Evolutionary conservation across 768 basidiomycete genomes (phyloP), one percentile per base, ranked within the genome.

Genomic region (Rhizopogon roseolus): DNA sequence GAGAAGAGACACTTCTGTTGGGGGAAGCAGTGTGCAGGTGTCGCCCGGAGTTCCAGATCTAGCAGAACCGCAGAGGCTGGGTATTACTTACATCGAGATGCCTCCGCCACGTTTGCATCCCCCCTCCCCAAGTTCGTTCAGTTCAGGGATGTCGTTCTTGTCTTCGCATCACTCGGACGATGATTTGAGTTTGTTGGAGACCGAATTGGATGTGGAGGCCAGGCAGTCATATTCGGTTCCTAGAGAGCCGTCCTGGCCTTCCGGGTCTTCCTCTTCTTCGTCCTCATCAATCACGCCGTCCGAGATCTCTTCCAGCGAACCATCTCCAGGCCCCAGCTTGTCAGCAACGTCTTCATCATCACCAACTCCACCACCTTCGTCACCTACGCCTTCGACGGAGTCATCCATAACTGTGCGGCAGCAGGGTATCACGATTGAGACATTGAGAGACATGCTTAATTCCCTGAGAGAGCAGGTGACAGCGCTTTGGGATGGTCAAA

Each of bases 141-240:
- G 55, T 14, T 73, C 72, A 10, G 61, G 57, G 6, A 57, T 63
- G 53, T 81, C 80, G 0, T 82, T 75, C 62, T 58, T 82, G 46
- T 79, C 79, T 4, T 81, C 80, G 16, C 86, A 88, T 56, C 85
- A 91, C 57, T 92, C 90, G 0, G 90, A 93, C 52, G 46, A 48
- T 6, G 89, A 89, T 58, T 70, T 74, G 36, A 69, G 71, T 71
- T 55, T 75, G 66, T 63, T 78, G 73, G 74, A 64, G 54, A 61
- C 62, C n/a, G 73, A 73, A 54, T 57, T 67, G 9, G 68, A 68
- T 16, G 64, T 64, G 6, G 59, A 55, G 19, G 52, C 57, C 16
- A 43, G 57, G 10, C 55, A 55, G 34, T 56, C 40, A 29, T 13
- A 19, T 32, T 46, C 32, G 2, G 9, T 48, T 14, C 37, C 46